phyloP scores from a whole-genome alignment of 2,329 filamentous ascomycete genomes.

The Coniochaeta hoffmannii region DNA sequence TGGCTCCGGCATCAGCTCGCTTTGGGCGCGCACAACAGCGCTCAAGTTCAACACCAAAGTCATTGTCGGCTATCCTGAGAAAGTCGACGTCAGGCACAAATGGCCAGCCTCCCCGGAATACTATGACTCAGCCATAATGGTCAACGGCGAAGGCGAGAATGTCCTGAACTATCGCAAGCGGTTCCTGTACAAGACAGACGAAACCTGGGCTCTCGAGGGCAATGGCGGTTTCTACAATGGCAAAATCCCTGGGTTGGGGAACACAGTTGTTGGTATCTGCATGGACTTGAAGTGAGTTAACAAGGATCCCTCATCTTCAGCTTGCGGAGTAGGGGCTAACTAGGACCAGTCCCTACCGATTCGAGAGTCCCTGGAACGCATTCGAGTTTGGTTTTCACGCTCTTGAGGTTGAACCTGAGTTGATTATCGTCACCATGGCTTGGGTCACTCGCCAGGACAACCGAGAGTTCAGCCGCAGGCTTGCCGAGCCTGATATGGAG shows the following conservation, averaged over 20 bases:
- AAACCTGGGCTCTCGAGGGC: constrained; percentile 54
- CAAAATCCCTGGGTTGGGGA: constrained; percentile 38
- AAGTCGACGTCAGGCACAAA: constrained; percentile 40
- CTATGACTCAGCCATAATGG: constrained; percentile 48
- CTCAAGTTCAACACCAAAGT: constrained; percentile 61
- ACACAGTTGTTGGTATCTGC: constrained; percentile 52
- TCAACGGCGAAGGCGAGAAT: constrained; percentile 50
- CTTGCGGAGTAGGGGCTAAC: constrained; percentile 9
- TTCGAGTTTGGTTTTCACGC: constrained; percentile 48
- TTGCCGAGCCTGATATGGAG: constrained; percentile 48
- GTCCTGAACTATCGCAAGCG: constrained; percentile 55
- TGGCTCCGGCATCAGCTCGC: constrained; percentile 56
- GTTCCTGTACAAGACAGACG: constrained; percentile 51
- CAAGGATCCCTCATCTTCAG: constrained; percentile 8
- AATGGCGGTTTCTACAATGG: constrained; percentile 39
- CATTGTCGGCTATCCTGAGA: constrained; percentile 68
- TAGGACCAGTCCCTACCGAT: constrained; percentile 38
- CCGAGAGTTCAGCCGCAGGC: constrained; percentile 29
- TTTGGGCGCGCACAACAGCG: constrained; percentile 65
- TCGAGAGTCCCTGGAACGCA: constrained; percentile 35
- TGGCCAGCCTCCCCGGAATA: constrained; percentile 47
- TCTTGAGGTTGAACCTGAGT: constrained; percentile 42
- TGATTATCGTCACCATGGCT: constrained; percentile 61
- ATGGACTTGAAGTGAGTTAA: constrained; percentile 54
- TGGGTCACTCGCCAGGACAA: constrained; percentile 51